Percentiles rank a stretch among this genome's conserved stretches.
Evolutionary conservation across 225 moss, liverwort and hornwort species (phyloP).

Genomic region (Ulota crispa): DNA sequence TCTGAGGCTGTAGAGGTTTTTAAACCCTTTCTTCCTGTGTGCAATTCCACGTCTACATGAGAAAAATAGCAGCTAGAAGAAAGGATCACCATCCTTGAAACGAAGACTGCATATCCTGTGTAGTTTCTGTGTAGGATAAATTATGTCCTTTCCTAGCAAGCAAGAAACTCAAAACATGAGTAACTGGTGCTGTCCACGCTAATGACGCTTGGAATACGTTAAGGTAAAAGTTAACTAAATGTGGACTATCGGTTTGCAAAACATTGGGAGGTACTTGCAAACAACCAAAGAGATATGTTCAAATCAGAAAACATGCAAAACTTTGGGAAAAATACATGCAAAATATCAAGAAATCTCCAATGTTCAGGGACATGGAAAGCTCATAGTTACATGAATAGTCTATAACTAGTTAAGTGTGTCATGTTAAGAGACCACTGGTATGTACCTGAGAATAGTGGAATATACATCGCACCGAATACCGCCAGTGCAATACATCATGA

Average conservation of each 20-base stretch:
- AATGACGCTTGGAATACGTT: neutral
- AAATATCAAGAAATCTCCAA: no score
- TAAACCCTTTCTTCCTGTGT: constrained; percentile 77
- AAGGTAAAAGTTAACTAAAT: no score
- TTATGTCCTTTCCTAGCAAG: neutral
- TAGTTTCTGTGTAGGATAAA: neutral
- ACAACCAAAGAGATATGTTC: no score
- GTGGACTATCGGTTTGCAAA: no score
- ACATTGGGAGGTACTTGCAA: no score
- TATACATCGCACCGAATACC: constrained; percentile 98
- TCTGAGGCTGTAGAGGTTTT: constrained; percentile 79
- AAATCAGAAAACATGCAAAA: no score
- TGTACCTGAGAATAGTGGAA: constrained; percentile 94
- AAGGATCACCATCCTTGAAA: neutral
- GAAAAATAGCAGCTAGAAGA: neutral
- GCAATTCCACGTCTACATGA: neutral
- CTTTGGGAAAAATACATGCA: no score
- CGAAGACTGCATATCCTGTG: neutral
- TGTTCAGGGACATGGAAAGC: no score
- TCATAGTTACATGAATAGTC: no score
- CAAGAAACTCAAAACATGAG: neutral
- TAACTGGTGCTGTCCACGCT: neutral
- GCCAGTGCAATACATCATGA: constrained; percentile 99
- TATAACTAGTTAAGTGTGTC: no score
- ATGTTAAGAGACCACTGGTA: neutral